Evolutionary conservation across 371 early-diverging fungal genomes (phyloP).

Genomic region (Rhizopus arrhizus): DNA sequence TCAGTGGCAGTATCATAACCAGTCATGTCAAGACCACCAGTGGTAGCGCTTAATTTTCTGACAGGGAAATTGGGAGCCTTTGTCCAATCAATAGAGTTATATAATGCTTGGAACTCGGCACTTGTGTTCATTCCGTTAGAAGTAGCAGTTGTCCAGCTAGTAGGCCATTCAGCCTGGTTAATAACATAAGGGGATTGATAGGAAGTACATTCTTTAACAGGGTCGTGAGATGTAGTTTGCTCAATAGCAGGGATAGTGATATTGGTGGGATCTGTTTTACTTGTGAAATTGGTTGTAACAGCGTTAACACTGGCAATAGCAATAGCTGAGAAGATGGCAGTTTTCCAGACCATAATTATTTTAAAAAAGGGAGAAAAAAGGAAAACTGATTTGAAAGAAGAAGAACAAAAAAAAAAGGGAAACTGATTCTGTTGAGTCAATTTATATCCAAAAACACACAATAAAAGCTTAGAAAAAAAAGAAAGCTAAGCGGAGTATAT

Average conservation of each 20-base stretch:
- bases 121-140: conserved; percentile 44
- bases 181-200: conserved; percentile 28
- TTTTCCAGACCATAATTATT: conserved; percentile 29
- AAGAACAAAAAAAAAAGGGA: conserved; percentile 1
- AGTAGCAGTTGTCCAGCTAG: conserved; percentile 39
- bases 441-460: neutral
- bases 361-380: neutral
- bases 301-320: conserved; percentile 21
- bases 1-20: conserved; percentile 37
- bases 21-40: conserved; percentile 37
- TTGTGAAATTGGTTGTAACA: conserved; percentile 29
- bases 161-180: conserved; percentile 36
- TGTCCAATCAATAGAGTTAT: conserved; percentile 46
- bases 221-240: conserved; percentile 39
- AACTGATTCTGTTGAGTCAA: neutral
- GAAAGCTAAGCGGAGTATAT: neutral
- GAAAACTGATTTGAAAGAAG: neutral
- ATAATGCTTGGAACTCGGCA: conserved; percentile 37
- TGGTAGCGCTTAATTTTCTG: conserved; percentile 22
- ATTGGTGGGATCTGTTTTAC: conserved; percentile 34
- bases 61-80: conserved; percentile 38
- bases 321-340: conserved; percentile 18
- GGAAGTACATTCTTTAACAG: conserved; percentile 31
- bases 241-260: conserved; percentile 36
- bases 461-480: neutral